Evolutionary conservation across 2,329 filamentous ascomycete species (phyloP), one percentile per base, ranked within the genome.

Genomic region (Colletotrichum australisinense): DNA sequence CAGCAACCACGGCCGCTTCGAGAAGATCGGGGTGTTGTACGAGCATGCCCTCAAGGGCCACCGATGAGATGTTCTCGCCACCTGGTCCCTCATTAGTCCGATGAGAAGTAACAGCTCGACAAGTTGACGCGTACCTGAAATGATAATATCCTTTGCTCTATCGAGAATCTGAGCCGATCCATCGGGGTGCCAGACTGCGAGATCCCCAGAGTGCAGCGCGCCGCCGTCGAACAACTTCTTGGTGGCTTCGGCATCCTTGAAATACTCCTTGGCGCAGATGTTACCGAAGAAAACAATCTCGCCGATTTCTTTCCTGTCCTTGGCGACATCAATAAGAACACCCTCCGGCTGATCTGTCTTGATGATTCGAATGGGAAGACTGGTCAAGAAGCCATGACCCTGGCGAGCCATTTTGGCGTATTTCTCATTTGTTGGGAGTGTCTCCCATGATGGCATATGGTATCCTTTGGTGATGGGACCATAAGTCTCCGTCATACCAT

Each of bases 391-490:
- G 0, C 95, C 96, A 81, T 98, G 95, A 0, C 96, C 97, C 83
- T 99, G 97, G 4, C 96, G 89, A 5, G 97, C 96, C 96, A 98
- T 98, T 78, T 91, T 93, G 75, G 90, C 90, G 79, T 95, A 99
- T 81, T 93, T 95, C 74, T 98, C 94, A 32, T 93, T 91, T 5
- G 85, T 76, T 0, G 93, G 89, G 1, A 98, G 86, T 0, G 82
- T 79, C n/a, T 97, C 91, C 97, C 97, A 99, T 35, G 89, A 87
- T 0, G 95, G 94, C 84, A 98, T 89, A 69, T 93, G 88, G 79
- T 99, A 99, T 11, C 95, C 95, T 81, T 97, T 98, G 1, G 95
- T 98, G 73, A 98, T 96, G 11, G 97, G 97, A 0, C 97, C 97
- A 79, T 98, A 98, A 0, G 96, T 98, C 84, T 98, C 90, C 1